A percentile compares a stretch with the other conserved stretches of the same genome.
These are phyloP conservation scores for Fraxinus nigra DNA, from an alignment of 305 asterid genomes.

Conservation along the genomic window DNA sequence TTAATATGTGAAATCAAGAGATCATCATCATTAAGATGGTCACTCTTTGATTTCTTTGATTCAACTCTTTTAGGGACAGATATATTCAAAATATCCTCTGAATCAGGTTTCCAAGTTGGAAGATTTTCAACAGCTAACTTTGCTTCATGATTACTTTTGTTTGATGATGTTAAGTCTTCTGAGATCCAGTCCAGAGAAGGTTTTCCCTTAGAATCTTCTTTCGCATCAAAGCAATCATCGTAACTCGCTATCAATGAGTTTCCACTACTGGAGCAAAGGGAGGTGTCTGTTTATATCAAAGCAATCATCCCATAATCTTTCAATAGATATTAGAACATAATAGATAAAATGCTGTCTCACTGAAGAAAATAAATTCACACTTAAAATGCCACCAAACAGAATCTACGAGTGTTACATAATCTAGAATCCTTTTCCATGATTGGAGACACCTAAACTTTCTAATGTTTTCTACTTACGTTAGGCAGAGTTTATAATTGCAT, in stretches of 20 bases:
- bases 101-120: slow-evolving; percentile 35
- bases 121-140: slow-evolving; percentile 39
- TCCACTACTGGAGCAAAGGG: slow-evolving; percentile 55
- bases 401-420: not conserved
- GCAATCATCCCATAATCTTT: slow-evolving; percentile 47
- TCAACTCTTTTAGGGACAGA: slow-evolving; percentile 40
- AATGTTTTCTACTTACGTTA: not conserved
- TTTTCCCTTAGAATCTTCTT: slow-evolving; percentile 41
- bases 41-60: slow-evolving; percentile 47
- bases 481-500: not conserved
- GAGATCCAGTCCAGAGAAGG: slow-evolving; percentile 28
- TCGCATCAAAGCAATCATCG: slow-evolving; percentile 33
- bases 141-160: slow-evolving; percentile 29
- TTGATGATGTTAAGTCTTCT: slow-evolving; percentile 31
- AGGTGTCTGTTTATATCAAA: slow-evolving; percentile 42
- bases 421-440: not conserved
- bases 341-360: slow-evolving; percentile 29
- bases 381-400: slow-evolving; percentile 2
- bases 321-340: slow-evolving; percentile 17
- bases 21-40: slow-evolving; percentile 62
- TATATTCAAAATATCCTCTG: slow-evolving; percentile 31
- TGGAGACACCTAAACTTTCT: not conserved
- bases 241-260: slow-evolving; percentile 54
- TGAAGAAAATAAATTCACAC: slow-evolving; percentile 27
- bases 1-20: slow-evolving; percentile 76